Evolutionary conservation across 192 early-diverging fungal species (phyloP).

Genomic region (Spinellus fusiger): DNA sequence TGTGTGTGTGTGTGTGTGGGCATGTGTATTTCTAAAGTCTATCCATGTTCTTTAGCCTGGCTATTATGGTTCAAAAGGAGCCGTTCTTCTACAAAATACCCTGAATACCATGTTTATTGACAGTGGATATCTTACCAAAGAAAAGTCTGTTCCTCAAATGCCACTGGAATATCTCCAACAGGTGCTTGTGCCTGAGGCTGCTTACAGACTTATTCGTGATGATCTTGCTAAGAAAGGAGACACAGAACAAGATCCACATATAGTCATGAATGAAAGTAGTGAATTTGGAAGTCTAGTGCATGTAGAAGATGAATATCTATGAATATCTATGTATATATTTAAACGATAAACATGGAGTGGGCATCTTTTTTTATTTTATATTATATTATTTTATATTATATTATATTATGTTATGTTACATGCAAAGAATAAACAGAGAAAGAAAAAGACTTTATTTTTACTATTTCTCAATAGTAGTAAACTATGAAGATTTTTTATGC

Average conservation of each 20-base stretch:
- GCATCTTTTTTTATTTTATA: too few relatives aligned
- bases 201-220: slow-evolving; percentile 35
- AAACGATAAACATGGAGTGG: too few relatives aligned
- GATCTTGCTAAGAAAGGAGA: slow-evolving; percentile 16
- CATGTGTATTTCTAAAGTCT: too few relatives aligned
- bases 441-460: too few relatives aligned
- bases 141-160: slow-evolving; percentile 32
- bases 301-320: neutral
- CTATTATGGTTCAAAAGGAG: slow-evolving; percentile 50
- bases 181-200: slow-evolving; percentile 48
- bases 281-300: slow-evolving; percentile 16
- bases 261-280: slow-evolving; percentile 15
- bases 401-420: too few relatives aligned
- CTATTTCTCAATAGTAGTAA: too few relatives aligned
- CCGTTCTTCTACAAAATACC: slow-evolving; percentile 27
- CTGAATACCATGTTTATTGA: slow-evolving; percentile 36
- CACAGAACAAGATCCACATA: neutral
- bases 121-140: slow-evolving; percentile 28
- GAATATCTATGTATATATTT: too few relatives aligned
- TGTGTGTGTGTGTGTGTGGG: too few relatives aligned
- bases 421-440: too few relatives aligned
- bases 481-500: too few relatives aligned
- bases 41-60: slow-evolving; percentile 35
- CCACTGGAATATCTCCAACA: slow-evolving; percentile 49
- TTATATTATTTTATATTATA: too few relatives aligned